Evolutionary conservation across 1,139 yeast genomes (phyloP).

Genomic region (Suhomyces coccinellae): DNA sequence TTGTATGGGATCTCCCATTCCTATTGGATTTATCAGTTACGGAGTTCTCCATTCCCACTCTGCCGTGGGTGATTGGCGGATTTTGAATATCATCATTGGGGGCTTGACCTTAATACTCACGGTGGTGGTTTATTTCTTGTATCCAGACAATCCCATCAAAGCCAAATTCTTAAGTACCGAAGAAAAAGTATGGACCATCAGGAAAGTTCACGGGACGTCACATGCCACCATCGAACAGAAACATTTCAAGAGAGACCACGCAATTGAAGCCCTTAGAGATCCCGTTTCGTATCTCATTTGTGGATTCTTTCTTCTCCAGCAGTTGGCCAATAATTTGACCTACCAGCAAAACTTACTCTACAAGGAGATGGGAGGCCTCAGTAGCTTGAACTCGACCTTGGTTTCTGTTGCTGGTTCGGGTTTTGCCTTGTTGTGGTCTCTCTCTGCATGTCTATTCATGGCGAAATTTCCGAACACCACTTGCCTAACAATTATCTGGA

Average conservation of each 20-base stretch:
- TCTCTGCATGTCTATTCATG: slow-evolving; percentile 30
- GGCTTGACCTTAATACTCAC: slow-evolving; percentile 38
- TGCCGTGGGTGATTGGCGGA: slow-evolving; percentile 34
- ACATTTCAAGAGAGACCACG: slow-evolving; percentile 42
- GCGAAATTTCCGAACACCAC: slow-evolving; percentile 20
- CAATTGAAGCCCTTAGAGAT: slow-evolving; percentile 46
- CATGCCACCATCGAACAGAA: slow-evolving; percentile 47
- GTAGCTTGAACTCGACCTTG: slow-evolving; percentile 47
- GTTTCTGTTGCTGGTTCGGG: slow-evolving; percentile 56
- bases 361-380: slow-evolving; percentile 44
- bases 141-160: slow-evolving; percentile 47
- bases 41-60: slow-evolving; percentile 36
- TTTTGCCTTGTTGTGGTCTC: slow-evolving; percentile 35
- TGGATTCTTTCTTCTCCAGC: slow-evolving; percentile 38
- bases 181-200: slow-evolving; percentile 47
- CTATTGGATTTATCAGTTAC: slow-evolving; percentile 47
- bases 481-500: slow-evolving; percentile 19
- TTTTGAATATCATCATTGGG: slow-evolving; percentile 45
- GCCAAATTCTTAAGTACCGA: slow-evolving; percentile 36
- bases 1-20: slow-evolving; percentile 45
- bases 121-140: slow-evolving; percentile 29
- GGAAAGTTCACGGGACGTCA: slow-evolving; percentile 41
- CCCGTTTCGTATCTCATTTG: slow-evolving; percentile 49
- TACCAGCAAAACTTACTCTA: slow-evolving; percentile 49
- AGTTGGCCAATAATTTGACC: slow-evolving; percentile 48